Conservation (phyloP, 768 basidiomycete species). For the Auricularia sp. region DNA sequence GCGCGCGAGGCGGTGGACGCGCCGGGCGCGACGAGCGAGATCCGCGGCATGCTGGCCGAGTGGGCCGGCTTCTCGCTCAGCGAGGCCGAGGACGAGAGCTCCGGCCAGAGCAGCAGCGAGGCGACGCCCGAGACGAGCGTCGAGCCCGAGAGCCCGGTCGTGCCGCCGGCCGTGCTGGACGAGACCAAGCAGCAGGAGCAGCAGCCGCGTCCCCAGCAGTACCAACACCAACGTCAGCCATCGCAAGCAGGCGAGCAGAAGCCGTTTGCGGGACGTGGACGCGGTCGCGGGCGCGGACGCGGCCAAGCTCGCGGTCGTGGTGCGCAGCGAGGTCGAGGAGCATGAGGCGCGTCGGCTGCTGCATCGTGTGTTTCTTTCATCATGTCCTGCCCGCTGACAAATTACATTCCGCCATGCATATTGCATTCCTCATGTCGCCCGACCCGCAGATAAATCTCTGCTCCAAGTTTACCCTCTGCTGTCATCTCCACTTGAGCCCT, state of each 20-base stretch:
- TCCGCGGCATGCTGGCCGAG: constrained; percentile 42
- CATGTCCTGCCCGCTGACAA: no score
- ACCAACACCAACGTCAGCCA: constrained; percentile 5
- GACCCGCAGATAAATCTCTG: no score
- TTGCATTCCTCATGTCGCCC: no score
- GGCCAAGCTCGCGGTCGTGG: constrained; percentile 10
- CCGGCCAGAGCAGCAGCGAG: neutral
- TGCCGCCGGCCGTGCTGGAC: neutral
- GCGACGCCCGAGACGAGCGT: constrained; percentile 2
- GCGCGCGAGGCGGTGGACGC: constrained; percentile 10
- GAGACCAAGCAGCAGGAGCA: neutral
- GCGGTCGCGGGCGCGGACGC: constrained; percentile 22
- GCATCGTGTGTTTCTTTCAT: no score
- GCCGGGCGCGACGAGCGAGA: constrained; percentile 23
- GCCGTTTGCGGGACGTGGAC: constrained; percentile 8
- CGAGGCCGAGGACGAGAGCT: constrained; percentile 9
- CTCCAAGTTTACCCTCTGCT: no score
- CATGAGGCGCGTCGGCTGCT: no score
- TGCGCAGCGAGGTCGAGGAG: neutral
- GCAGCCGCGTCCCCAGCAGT: neutral
- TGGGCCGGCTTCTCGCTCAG: constrained; percentile 38
- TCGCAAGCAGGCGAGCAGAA: constrained; percentile 1
- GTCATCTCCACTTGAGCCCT: no score
- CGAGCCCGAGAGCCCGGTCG: constrained; percentile 1
- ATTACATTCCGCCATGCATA: no score